Percentiles rank a stretch among this genome's conserved stretches.
Conservation (phyloP, 2,329 filamentous ascomycete species). For the Boeremia lycopersici region DNA sequence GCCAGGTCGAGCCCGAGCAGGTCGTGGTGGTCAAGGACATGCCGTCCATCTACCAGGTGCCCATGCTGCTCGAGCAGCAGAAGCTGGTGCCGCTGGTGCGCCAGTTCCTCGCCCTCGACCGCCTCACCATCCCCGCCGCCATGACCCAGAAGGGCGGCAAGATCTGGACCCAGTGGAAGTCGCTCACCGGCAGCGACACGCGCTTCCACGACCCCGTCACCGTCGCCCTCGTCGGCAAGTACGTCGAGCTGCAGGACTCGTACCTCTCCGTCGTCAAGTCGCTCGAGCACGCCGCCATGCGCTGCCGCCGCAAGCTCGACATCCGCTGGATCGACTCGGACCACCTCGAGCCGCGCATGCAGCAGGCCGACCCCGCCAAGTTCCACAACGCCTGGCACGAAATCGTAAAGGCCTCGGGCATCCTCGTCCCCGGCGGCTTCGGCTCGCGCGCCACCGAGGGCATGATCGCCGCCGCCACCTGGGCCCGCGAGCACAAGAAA, state of each 20-base stretch:
- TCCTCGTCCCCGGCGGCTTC: slow-evolving; percentile 78
- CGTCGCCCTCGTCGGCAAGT: slow-evolving; percentile 93
- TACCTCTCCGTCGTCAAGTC: slow-evolving; percentile 86
- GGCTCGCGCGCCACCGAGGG: slow-evolving; percentile 82
- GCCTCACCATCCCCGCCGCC: slow-evolving; percentile 57
- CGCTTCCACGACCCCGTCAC: slow-evolving; percentile 71
- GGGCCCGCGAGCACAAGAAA: slow-evolving; percentile 79
- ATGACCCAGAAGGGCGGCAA: slow-evolving; percentile 66
- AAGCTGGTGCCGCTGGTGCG: slow-evolving; percentile 72
- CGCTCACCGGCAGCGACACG: slow-evolving; percentile 69
- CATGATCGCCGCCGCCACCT: slow-evolving; percentile 87
- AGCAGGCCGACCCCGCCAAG: slow-evolving; percentile 67
- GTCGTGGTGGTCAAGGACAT: slow-evolving; percentile 89
- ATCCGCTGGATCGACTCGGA: slow-evolving; percentile 85
- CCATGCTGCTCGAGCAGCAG: slow-evolving; percentile 86
- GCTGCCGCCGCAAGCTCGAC: slow-evolving; percentile 77
- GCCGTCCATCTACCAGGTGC: slow-evolving; percentile 90
- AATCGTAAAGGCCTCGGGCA: slow-evolving; percentile 72
- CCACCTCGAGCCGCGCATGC: slow-evolving; percentile 73
- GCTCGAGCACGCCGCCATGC: slow-evolving; percentile 90
- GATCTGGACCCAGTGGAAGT: slow-evolving; percentile 82
- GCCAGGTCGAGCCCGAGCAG: slow-evolving; percentile 83
- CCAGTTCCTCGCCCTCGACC: slow-evolving; percentile 68
- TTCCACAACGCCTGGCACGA: slow-evolving; percentile 88
- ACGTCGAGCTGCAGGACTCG: slow-evolving; percentile 81